Conservation (phyloP, 768 basidiomycete genomes). For the Ephemerocybe angulata region DNA sequence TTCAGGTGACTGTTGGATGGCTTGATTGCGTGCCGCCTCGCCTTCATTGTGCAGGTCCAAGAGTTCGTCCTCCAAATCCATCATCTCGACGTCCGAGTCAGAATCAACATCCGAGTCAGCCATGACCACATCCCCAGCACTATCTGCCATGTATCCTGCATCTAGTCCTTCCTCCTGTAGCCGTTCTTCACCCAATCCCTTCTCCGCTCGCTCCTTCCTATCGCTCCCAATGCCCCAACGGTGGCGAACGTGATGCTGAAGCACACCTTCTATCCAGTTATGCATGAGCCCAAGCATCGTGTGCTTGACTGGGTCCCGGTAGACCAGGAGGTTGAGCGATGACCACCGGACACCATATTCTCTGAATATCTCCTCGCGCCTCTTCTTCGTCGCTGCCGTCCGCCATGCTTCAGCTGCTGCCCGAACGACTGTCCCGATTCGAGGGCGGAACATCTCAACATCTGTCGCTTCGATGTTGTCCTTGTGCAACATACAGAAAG, state of each 20-base stretch:
- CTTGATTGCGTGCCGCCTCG: too few species aligned
- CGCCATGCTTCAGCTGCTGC: conserved; percentile 11
- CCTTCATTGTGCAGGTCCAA: too few species aligned
- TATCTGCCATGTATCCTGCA: too few species aligned
- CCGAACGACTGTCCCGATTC: conserved; percentile 12
- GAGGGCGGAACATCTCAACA: conserved; percentile 1
- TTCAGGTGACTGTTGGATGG: too few species aligned
- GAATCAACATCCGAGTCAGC: too few species aligned
- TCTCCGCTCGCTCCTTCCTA: not conserved
- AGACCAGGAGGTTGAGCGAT: conserved; percentile 16
- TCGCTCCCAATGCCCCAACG: conserved; percentile 11
- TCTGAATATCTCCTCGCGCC: conserved; percentile 10
- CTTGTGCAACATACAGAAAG: conserved; percentile 11
- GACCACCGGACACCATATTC: conserved; percentile 20
- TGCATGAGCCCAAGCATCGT: conserved; percentile 23
- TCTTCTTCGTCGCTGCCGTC: conserved; percentile 14
- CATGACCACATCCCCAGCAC: too few species aligned
- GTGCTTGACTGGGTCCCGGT: conserved; percentile 21
- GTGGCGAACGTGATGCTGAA: conserved; percentile 14
- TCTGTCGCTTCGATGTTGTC: conserved; percentile 9
- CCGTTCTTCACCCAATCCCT: not conserved
- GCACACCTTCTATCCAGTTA: conserved; percentile 24
- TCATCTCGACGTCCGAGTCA: too few species aligned
- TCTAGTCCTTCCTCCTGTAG: too few species aligned
- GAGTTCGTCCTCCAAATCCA: too few species aligned